Percentiles rank a stretch among this genome's conserved stretches.
Conservation (phyloP, 345 rosid species). For the Cardamine chenopodiifolia region DNA sequence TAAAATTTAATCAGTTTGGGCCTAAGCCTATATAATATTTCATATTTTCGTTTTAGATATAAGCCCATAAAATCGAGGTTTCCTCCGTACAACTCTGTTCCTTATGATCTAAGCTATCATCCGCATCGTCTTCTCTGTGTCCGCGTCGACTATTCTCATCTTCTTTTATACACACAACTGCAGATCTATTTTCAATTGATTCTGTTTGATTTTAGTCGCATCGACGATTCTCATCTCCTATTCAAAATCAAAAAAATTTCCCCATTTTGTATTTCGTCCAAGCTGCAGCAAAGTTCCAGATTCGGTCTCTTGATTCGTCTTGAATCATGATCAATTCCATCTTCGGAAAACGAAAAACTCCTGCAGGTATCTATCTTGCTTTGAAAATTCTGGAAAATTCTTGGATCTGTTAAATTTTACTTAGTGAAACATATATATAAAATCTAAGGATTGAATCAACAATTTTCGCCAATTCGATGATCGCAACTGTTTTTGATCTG, state of each 20-base stretch:
- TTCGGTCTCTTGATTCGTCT: not conserved
- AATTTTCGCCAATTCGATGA: not conserved
- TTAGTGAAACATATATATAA: not conserved
- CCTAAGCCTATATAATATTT: not conserved
- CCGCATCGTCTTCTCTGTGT: not conserved
- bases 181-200: not conserved
- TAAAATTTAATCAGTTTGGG: not conserved
- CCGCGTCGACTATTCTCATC: not conserved
- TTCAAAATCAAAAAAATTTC: not conserved
- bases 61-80: not conserved
- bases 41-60: too few species aligned
- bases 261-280: not conserved
- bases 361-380: constrained; percentile 26
- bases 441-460: not conserved
- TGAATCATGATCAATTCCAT: constrained; percentile 40
- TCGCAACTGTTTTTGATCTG: not conserved
- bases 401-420: constrained; percentile 4
- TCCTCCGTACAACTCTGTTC: not conserved
- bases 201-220: not conserved
- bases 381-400: not conserved
- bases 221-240: not conserved
- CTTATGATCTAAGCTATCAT: not conserved
- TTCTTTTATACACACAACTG: not conserved
- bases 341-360: constrained; percentile 45
- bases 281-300: not conserved